Evolutionary conservation across 1,139 yeast genomes (phyloP), one percentile per base, ranked within the genome.

Genomic region (Yamadazyma trypodendri): DNA sequence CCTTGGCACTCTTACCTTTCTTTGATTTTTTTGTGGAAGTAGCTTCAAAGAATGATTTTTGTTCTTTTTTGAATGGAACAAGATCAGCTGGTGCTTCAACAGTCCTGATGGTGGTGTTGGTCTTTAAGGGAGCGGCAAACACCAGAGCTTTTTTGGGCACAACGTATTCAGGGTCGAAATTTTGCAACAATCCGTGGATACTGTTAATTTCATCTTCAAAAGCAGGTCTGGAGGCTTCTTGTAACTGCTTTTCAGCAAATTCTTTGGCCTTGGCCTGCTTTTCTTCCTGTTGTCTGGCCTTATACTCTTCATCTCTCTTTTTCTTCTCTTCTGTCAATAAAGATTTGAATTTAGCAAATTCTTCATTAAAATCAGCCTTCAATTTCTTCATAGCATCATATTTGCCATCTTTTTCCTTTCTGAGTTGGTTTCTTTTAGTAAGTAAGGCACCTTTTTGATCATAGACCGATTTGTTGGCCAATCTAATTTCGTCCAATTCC

Each of bases 141-240:
- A 51, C 41, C 34, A 47, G 46, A 46, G 61, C 60, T 37, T 63
- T 66, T 46, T 56, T 61, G 45, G 87, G 84, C 65, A 78, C 83
- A 49, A 76, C 84, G 61, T 80, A 84, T 32, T 81, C 61, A 49
- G 95, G 95, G 58, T 88, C 96, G 54, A 90, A 86, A 65, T 79
- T 77, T 31, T 67, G 56, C 60, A 89, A 73, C 56, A 88, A 72
- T 46, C 73, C 69, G 63, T 87, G 88, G 56, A 92, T 86, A 44
- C 83, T 71, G 51, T 72, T 74, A 53, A 87, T 81, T 65, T 88
- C 92, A 34, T 67, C 67, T 44, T 83, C 79, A 68, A 85, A 90
- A 28, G 97, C 97, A 31, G 97, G 96, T 53, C 74, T 71, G 24
- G 90, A 84, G 39, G 89, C 89, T 45, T 75, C 78, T 40, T 75